These are phyloP conservation scores for Cicer judaicum DNA, from an alignment of 306 rosid genomes.

Conservation along the genomic window DNA sequence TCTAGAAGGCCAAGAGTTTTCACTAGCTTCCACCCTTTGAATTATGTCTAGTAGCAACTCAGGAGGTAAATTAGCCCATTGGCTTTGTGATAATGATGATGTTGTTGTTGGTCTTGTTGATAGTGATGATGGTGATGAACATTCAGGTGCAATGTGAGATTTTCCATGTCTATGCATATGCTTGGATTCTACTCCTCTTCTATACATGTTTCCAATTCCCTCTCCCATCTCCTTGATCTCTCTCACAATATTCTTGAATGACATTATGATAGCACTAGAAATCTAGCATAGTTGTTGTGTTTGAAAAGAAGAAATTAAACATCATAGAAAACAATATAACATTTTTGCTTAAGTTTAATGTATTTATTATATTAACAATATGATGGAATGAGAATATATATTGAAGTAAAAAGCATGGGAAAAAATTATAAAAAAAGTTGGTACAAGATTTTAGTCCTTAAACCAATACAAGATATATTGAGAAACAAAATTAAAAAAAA, in stretches of 20 bases:
- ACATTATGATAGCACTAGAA: conserved; percentile 54
- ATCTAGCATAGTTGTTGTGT: conserved; percentile 32
- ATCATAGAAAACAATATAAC: not conserved
- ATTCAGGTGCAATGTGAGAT: conserved; percentile 82
- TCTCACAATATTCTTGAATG: conserved; percentile 58
- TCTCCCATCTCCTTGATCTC: conserved; percentile 69
- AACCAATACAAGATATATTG: conserved; percentile 31
- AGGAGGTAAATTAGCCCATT: conserved; percentile 81
- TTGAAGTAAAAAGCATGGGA: conserved; percentile 14
- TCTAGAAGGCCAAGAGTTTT: conserved; percentile 83
- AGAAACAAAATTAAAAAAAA: not conserved
- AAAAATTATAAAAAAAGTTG: not conserved
- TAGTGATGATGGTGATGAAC: conserved; percentile 46
- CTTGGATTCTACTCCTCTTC: conserved; percentile 55
- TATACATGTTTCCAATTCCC: conserved; percentile 58
- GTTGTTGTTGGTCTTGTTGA: conserved; percentile 31
- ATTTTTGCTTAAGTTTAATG: conserved; percentile 30
- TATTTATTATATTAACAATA: conserved; percentile 28
- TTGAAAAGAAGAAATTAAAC: conserved; percentile 21
- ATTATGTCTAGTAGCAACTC: conserved; percentile 87
- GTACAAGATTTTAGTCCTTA: conserved; percentile 16
- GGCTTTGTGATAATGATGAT: conserved; percentile 48
- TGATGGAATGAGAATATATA: conserved; percentile 38
- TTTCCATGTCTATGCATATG: conserved; percentile 62
- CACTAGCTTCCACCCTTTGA: conserved; percentile 81